Percentiles rank a stretch among this genome's conserved stretches.
These are phyloP conservation scores for Catharanthus roseus DNA, from an alignment of 257 asterid genomes.

Conservation along the genomic window DNA sequence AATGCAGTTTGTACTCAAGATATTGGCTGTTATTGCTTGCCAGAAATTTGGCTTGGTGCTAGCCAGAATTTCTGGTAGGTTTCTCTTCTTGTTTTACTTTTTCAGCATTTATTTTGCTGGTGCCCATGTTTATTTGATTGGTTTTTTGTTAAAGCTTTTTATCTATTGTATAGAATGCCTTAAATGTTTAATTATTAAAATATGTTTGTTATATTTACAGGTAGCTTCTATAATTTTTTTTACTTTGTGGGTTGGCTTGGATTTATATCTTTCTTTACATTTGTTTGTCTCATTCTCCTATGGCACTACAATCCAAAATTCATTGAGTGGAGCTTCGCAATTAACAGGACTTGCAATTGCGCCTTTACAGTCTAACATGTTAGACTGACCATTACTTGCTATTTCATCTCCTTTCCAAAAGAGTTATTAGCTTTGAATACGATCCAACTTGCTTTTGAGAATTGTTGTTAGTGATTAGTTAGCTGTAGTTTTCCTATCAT, in stretches of 20 bases:
- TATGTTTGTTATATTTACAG: too few species aligned
- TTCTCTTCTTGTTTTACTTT: too few species aligned
- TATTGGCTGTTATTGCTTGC: too few species aligned
- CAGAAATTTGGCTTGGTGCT: too few species aligned
- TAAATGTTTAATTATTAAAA: too few species aligned
- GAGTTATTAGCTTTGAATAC: slow-evolving; percentile 48
- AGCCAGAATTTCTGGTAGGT: too few species aligned
- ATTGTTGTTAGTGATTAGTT: slow-evolving; percentile 12
- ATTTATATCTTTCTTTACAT: neutral
- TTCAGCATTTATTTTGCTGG: too few species aligned
- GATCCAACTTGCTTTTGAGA: slow-evolving; percentile 9
- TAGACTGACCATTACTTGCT: slow-evolving; percentile 61
- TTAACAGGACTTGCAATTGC: slow-evolving; percentile 62
- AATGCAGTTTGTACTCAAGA: too few species aligned
- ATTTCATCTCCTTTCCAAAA: slow-evolving; percentile 56
- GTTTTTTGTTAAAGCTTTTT: too few species aligned
- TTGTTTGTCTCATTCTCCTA: slow-evolving; percentile 6
- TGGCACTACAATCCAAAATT: slow-evolving; percentile 54
- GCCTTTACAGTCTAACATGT: slow-evolving; percentile 49
- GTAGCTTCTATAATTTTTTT: neutral
- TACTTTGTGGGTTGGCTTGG: slow-evolving; percentile 4
- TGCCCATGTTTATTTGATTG: too few species aligned
- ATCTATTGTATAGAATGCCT: too few species aligned
- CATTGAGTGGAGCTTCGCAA: slow-evolving; percentile 58
- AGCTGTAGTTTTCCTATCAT: slow-evolving; percentile 20